Evolutionary conservation across 2,329 filamentous ascomycete species (phyloP).

Genomic region (Diaporthe helianthi): DNA sequence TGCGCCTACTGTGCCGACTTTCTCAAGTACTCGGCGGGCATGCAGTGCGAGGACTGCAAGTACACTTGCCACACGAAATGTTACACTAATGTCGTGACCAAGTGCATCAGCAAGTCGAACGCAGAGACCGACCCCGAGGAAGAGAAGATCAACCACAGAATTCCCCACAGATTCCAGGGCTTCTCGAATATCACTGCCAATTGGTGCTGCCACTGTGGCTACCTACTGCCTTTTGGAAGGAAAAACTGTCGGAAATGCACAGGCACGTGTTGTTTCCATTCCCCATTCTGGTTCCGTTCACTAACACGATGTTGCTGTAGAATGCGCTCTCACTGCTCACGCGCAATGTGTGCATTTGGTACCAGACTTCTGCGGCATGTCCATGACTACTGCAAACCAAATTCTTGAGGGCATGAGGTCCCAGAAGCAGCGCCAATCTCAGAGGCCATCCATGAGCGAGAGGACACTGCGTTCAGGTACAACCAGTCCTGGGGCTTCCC

Average conservation of each 20-base stretch:
- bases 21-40: slow-evolving; percentile 96
- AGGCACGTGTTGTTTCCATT: slow-evolving; percentile 24
- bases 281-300: neutral
- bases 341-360: slow-evolving; percentile 92
- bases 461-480: slow-evolving; percentile 69
- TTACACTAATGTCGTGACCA: slow-evolving; percentile 95
- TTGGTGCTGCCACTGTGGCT: slow-evolving; percentile 99
- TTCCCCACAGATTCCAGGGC: slow-evolving; percentile 95
- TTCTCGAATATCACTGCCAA: slow-evolving; percentile 98
- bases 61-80: slow-evolving; percentile 99
- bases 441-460: slow-evolving; percentile 65
- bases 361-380: slow-evolving; percentile 99
- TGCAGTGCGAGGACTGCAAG: slow-evolving; percentile 99
- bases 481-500: slow-evolving; percentile 50
- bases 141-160: slow-evolving; percentile 99
- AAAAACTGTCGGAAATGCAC: slow-evolving; percentile 94
- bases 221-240: slow-evolving; percentile 91
- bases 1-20: slow-evolving; percentile 98
- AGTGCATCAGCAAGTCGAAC: slow-evolving; percentile 99
- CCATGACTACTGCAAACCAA: slow-evolving; percentile 94
- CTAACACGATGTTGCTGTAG: slow-evolving; percentile 44
- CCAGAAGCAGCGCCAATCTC: slow-evolving; percentile 70
- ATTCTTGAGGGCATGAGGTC: slow-evolving; percentile 87
- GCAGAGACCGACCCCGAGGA: slow-evolving; percentile 98
- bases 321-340: slow-evolving; percentile 92